Evolutionary conservation across 1,284 basidiomycete genomes (phyloP).

Genomic region (Cutaneotrichosporon arboriforme): DNA sequence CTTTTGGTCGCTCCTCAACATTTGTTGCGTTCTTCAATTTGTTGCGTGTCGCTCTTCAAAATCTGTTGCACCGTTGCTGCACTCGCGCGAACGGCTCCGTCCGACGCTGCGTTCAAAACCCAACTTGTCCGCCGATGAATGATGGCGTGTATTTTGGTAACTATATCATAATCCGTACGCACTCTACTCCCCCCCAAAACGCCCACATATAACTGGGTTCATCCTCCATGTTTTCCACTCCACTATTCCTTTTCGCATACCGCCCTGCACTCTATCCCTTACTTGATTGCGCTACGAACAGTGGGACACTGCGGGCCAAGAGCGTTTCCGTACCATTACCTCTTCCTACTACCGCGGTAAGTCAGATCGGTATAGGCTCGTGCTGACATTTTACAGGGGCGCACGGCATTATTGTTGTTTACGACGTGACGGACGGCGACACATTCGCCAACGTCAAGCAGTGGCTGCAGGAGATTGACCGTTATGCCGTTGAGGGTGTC

Average conservation of each 20-base stretch:
- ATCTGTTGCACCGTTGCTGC: background rate
- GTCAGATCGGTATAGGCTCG: background rate
- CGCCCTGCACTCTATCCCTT: conserved; percentile 17
- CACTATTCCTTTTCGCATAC: conserved; percentile 14
- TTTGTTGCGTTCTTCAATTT: background rate
- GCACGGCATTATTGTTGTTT: conserved; percentile 96
- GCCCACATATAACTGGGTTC: conserved; percentile 8
- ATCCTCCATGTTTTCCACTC: conserved; percentile 8
- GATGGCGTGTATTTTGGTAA: conserved; percentile 23
- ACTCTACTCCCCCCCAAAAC: conserved; percentile 3
- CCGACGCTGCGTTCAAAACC: conserved; percentile 11
- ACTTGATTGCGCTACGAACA: conserved; percentile 43
- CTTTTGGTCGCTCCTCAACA: background rate
- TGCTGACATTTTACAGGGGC: conserved; percentile 55
- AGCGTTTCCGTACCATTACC: conserved; percentile 95
- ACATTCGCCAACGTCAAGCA: conserved; percentile 88
- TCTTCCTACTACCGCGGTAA: conserved; percentile 81
- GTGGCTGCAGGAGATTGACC: conserved; percentile 99
- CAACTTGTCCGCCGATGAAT: conserved; percentile 25
- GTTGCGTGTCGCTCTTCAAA: background rate
- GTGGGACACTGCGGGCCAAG: conserved; percentile 99
- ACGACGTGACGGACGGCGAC: conserved; percentile 98
- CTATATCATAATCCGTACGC: conserved; percentile 19
- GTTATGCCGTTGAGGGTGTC: conserved; percentile 97
- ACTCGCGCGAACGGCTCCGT: conserved; percentile 2